phyloP scores from a whole-genome alignment of 2,329 filamentous ascomycete genomes.

The Grosmannia huntii region DNA sequence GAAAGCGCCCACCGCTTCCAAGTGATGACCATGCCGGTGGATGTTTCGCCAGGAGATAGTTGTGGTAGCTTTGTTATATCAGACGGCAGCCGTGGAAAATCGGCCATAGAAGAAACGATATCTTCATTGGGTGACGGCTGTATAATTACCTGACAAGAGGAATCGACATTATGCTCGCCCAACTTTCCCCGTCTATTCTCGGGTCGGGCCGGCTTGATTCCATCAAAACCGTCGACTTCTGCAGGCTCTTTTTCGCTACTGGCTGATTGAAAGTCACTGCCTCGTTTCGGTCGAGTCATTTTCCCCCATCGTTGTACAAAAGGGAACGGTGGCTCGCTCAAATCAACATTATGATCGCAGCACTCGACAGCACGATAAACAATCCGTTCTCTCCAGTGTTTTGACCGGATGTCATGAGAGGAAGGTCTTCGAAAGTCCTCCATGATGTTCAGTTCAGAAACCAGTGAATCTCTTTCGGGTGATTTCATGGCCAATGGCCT shows the following conservation, averaged over 20 bases:
- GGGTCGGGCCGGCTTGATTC: not conserved
- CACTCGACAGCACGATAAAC: constrained; percentile 74
- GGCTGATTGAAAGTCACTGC: not conserved
- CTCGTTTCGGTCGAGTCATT: too few species aligned
- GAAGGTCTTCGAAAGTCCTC: too few species aligned
- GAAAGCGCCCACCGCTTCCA: constrained; percentile 55
- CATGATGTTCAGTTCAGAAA: not conserved
- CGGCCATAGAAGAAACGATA: not conserved
- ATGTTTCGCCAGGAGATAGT: constrained; percentile 34
- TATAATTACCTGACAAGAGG: not conserved
- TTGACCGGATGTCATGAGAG: not conserved
- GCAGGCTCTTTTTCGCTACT: not conserved
- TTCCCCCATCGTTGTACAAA: constrained; percentile 79
- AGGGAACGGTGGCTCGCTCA: constrained; percentile 74
- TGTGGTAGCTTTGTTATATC: constrained; percentile 40
- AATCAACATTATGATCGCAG: constrained; percentile 50
- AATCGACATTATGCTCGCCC: constrained; percentile 34
- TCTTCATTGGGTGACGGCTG: constrained; percentile 19
- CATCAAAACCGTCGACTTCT: not conserved
- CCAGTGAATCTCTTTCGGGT: not conserved
- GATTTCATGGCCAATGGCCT: not conserved
- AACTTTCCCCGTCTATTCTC: constrained; percentile 23
- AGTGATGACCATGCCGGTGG: constrained; percentile 50
- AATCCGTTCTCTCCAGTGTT: constrained; percentile 58
- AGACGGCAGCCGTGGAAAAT: constrained; percentile 38